Percentiles rank a stretch among this genome's conserved stretches.
Evolutionary conservation across 495 filamentous ascomycete genomes (phyloP).

Genomic region (Bacidia rubella): DNA sequence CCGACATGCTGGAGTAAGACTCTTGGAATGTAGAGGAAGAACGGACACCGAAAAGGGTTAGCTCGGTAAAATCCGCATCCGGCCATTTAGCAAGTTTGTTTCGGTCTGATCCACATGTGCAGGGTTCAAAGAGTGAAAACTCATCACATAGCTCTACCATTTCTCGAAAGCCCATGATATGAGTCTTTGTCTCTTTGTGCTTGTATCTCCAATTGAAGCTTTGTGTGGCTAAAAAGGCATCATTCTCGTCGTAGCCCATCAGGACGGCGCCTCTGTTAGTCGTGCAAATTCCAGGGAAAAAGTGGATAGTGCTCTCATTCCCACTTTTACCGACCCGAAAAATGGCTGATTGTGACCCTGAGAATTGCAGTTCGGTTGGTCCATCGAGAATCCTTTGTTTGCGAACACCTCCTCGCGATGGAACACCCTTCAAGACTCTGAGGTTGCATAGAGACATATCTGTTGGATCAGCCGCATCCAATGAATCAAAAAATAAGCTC

Average conservation of each 20-base stretch:
- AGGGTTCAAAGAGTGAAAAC: not conserved
- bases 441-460: conserved; percentile 2
- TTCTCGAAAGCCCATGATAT: conserved; percentile 2
- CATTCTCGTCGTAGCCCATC: conserved; percentile 7
- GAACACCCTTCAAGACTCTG: conserved; percentile 6
- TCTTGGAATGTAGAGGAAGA: not conserved
- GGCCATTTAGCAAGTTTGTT: not conserved
- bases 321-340: not conserved
- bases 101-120: conserved; percentile 1
- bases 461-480: conserved; percentile 5
- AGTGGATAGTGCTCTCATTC: not conserved
- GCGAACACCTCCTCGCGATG: conserved; percentile 6
- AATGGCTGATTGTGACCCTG: not conserved
- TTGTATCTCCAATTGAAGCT: not conserved
- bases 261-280: not conserved
- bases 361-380: conserved; percentile 6
- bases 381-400: conserved; percentile 10
- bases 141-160: conserved; percentile 6
- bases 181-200: not conserved
- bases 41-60: not conserved
- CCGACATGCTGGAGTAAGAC: not conserved
- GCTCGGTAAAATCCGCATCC: not conserved
- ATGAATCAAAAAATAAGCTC: conserved; percentile 8
- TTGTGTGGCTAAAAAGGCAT: conserved; percentile 10
- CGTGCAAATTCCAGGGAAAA: conserved; percentile 1